These are phyloP conservation scores for Pythium dissotocum DNA, from an alignment of 352 stramenopile species.

Conservation along the genomic window DNA sequence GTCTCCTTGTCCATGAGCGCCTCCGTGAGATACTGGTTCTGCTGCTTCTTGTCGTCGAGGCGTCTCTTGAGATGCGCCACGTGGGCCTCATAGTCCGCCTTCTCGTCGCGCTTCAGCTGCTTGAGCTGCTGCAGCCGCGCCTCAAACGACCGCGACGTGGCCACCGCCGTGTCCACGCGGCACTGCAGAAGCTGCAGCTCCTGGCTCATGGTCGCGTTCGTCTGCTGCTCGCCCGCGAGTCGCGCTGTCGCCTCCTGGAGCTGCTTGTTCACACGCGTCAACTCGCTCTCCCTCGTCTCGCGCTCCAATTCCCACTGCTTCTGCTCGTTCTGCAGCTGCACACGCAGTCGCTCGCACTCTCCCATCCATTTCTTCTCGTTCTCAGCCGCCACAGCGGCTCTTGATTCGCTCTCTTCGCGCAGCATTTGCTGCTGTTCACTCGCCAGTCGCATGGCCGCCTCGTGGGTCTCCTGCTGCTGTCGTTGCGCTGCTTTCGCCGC, in stretches of 20 bases:
- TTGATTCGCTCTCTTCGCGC: constrained; percentile 15
- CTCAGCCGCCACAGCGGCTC: neutral
- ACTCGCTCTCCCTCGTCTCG: constrained; percentile 28
- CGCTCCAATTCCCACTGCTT: constrained; percentile 43
- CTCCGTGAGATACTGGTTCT: constrained; percentile 61
- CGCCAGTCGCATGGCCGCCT: neutral
- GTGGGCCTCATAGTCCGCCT: constrained; percentile 37
- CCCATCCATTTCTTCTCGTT: constrained; percentile 5
- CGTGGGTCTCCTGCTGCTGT: neutral
- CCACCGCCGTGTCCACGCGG: constrained; percentile 48
- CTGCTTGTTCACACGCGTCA: constrained; percentile 35
- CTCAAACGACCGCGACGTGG: constrained; percentile 54
- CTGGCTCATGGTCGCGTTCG: constrained; percentile 35
- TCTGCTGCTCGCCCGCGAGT: constrained; percentile 33
- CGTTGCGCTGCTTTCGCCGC: neutral
- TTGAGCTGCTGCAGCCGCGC: constrained; percentile 44
- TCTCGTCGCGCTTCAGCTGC: constrained; percentile 44
- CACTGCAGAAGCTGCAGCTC: constrained; percentile 49
- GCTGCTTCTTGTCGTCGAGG: constrained; percentile 52
- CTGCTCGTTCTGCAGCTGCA: constrained; percentile 35
- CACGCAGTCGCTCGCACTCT: constrained; percentile 8
- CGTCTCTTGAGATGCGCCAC: constrained; percentile 43
- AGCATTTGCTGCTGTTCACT: constrained; percentile 13
- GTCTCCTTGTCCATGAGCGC: constrained; percentile 39
- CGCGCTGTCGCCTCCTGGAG: constrained; percentile 36